A percentile compares a stretch with the other conserved stretches of the same genome.
Evolutionary conservation across 352 stramenopile species (phyloP).

Genomic region (Globisporangium middletonii): DNA sequence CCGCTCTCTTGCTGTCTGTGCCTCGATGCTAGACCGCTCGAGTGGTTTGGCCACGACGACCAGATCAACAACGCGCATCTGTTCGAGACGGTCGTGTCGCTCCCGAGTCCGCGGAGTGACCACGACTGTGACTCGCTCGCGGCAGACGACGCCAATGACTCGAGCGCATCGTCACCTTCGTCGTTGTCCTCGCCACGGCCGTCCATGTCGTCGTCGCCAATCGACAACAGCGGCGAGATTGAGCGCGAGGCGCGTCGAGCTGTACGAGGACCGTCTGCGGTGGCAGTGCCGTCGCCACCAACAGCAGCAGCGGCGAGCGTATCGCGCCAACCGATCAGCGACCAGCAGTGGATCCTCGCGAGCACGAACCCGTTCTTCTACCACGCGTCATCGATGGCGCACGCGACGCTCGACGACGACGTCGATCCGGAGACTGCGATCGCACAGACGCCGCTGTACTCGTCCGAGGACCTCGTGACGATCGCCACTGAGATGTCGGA

Average conservation of each 20-base stretch:
- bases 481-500: slow-evolving; percentile 52
- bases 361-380: slow-evolving; percentile 52
- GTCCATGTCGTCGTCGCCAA: not conserved
- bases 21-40: slow-evolving; percentile 15
- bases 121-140: slow-evolving; percentile 5
- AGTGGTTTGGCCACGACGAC: slow-evolving; percentile 51
- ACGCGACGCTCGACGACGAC: slow-evolving; percentile 26
- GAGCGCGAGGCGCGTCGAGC: not conserved
- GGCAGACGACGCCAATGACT: not conserved
- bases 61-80: slow-evolving; percentile 53
- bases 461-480: slow-evolving; percentile 48
- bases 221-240: not conserved
- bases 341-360: slow-evolving; percentile 48
- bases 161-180: not conserved
- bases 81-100: slow-evolving; percentile 41
- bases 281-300: not conserved
- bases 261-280: not conserved
- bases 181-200: not conserved
- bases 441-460: slow-evolving; percentile 56
- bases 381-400: slow-evolving; percentile 7
- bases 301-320: not conserved
- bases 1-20: not conserved
- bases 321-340: slow-evolving; percentile 12
- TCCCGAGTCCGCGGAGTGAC: slow-evolving; percentile 22
- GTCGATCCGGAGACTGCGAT: slow-evolving; percentile 73